These are phyloP conservation scores for Zymoseptoria pseudotritici DNA, from an alignment of 2,329 filamentous ascomycete species.

Conservation along the genomic window DNA sequence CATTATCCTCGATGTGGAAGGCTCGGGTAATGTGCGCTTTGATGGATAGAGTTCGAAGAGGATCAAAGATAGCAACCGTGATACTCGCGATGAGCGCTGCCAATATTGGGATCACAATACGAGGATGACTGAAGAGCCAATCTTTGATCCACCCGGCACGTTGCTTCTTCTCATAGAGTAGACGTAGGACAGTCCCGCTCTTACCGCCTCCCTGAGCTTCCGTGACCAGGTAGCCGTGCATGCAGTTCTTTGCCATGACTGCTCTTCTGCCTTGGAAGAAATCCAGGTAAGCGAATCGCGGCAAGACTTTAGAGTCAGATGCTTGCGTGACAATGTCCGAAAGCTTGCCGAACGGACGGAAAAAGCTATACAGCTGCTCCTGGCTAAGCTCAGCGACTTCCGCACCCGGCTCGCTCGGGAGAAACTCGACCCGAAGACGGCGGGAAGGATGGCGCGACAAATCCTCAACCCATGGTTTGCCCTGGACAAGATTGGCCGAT, in stretches of 20 bases:
- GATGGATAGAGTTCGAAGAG: slow-evolving; percentile 88
- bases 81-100: slow-evolving; percentile 74
- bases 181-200: slow-evolving; percentile 64
- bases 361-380: slow-evolving; percentile 78
- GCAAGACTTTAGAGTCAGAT: slow-evolving; percentile 75
- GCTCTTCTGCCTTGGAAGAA: slow-evolving; percentile 67
- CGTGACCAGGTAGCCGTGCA: slow-evolving; percentile 72
- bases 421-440: slow-evolving; percentile 75
- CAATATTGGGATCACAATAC: slow-evolving; percentile 76
- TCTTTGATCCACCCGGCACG: slow-evolving; percentile 76
- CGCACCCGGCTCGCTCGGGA: slow-evolving; percentile 62
- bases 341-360: slow-evolving; percentile 85
- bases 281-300: slow-evolving; percentile 72
- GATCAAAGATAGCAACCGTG: slow-evolving; percentile 86
- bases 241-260: slow-evolving; percentile 83
- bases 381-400: slow-evolving; percentile 72
- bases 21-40: slow-evolving; percentile 75
- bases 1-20: slow-evolving; percentile 66
- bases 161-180: slow-evolving; percentile 74
- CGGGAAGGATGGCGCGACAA: slow-evolving; percentile 72
- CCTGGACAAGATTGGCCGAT: slow-evolving; percentile 65
- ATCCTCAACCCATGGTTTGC: slow-evolving; percentile 90
- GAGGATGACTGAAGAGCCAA: slow-evolving; percentile 78
- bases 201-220: slow-evolving; percentile 66
- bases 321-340: slow-evolving; percentile 76